phyloP scores from a whole-genome alignment of 139 green algal genomes.

The Closterium sp. region DNA sequence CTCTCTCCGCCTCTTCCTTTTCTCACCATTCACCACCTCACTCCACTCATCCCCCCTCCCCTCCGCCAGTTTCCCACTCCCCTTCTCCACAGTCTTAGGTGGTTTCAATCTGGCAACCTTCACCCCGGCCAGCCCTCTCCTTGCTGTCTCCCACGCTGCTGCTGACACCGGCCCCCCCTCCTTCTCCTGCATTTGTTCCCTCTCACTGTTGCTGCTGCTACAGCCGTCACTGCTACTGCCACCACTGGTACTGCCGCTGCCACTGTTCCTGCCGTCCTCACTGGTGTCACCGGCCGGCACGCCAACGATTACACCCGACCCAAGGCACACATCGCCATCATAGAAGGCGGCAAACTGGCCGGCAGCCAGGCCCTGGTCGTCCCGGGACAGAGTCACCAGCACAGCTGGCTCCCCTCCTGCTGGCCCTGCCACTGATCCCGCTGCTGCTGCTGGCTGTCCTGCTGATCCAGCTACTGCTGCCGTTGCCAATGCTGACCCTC shows the following conservation, averaged over 20 bases:
- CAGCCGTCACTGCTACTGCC: neutral
- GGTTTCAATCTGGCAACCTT: neutral
- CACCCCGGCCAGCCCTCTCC: neutral
- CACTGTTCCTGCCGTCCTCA: neutral
- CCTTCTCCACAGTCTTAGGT: neutral
- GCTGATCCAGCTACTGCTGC: neutral
- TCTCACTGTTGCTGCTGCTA: neutral
- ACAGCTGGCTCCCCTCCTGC: neutral
- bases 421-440: neutral
- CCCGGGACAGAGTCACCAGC: slow-evolving; percentile 48
- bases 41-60: neutral
- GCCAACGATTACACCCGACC: slow-evolving; percentile 65
- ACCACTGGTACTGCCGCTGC: neutral
- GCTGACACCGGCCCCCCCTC: neutral
- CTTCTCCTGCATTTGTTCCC: neutral
- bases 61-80: neutral
- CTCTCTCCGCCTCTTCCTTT: neutral
- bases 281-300: neutral
- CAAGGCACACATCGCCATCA: slow-evolving; percentile 72
- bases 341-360: slow-evolving; percentile 98
- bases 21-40: slow-evolving; percentile 10
- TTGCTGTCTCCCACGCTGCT: neutral
- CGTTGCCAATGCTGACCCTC: neutral
- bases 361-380: slow-evolving; percentile 89
- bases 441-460: neutral